phyloP scores from a whole-genome alignment of 192 early-diverging fungal genomes.

The Backusella tuberculispora region DNA sequence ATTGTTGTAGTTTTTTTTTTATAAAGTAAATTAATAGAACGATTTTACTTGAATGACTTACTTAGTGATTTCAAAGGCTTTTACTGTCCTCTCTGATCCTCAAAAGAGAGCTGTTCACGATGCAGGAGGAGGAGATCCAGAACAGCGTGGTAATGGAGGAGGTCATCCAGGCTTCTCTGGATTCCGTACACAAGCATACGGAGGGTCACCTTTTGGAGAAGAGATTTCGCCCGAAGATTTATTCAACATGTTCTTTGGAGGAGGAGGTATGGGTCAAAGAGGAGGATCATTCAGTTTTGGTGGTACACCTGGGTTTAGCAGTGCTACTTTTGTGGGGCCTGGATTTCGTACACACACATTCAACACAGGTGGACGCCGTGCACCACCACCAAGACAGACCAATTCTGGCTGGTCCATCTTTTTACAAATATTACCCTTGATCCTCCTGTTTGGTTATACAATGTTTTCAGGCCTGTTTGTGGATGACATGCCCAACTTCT shows the following conservation, averaged over 20 bases:
- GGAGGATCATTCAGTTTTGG: constrained; percentile 53
- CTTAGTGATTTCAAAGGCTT: constrained; percentile 88
- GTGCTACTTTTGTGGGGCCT: constrained; percentile 59
- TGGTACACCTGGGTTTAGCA: constrained; percentile 43
- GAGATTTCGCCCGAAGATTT: constrained; percentile 94
- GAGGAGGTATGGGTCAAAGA: constrained; percentile 45
- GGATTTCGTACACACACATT: constrained; percentile 60
- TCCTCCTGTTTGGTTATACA: constrained; percentile 77
- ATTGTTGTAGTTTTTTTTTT: not conserved
- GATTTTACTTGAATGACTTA: too few relatives aligned
- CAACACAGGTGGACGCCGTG: constrained; percentile 39
- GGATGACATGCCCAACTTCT: constrained; percentile 58
- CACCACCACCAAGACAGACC: constrained; percentile 44
- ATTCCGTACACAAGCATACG: constrained; percentile 31
- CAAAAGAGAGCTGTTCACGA: constrained; percentile 89
- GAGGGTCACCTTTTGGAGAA: constrained; percentile 47
- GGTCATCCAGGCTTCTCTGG: constrained; percentile 47
- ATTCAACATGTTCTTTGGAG: constrained; percentile 96
- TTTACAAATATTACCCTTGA: constrained; percentile 78
- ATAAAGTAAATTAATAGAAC: not conserved
- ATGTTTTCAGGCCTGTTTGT: constrained; percentile 68
- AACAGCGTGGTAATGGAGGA: constrained; percentile 50
- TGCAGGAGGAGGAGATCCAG: constrained; percentile 77
- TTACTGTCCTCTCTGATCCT: constrained; percentile 83
- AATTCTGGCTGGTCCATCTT: constrained; percentile 53